Evolutionary conservation across 2,329 filamentous ascomycete genomes (phyloP), one percentile per base, ranked within the genome.

Genomic region (Xylaria digitata): DNA sequence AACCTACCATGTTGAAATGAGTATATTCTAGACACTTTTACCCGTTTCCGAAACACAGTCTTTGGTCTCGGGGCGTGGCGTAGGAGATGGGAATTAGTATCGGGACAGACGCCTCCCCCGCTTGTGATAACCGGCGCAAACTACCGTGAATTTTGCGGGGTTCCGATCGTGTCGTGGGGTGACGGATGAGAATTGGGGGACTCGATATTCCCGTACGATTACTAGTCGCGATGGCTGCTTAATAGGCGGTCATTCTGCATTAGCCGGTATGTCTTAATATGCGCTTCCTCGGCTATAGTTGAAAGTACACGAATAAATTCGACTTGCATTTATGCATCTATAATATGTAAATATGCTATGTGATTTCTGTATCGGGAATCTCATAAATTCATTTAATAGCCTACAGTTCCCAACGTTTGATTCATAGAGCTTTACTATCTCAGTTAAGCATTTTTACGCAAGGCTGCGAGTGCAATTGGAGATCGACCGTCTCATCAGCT

Each of bases 1-100:
- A 9, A 42, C 52, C 32, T 57, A 57, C 63, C 63, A 66, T 66
- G 7, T 52, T 56, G 2, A 57, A 23, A 37, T 4, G 13, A 53
- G 13, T n/a, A 21, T 37, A 53, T 40, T 42, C 8, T 40, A 9
- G 37, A 40, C 15, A 6, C 26, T 46, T 6, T 32, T 17, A 54
- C 43, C 19, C 26, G 17, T 37, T n/a, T 46, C 40, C 2, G 8
- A n/a, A 15, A 17, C 15, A 15, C 15, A 13, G 13, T 17, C 2
- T 40, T n/a, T 2, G 26, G 6, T 37, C 3, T 19, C 6, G 9
- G 6, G 9, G 23, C 42, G 45, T 30, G 6, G 9, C 21, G 23
- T 50, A n/a, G 15, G 6, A 3, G 11, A 15, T 15, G 37, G 13
- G 48, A 43, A 50, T 50, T 32, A n/a, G 45, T 46, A 45, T 46